phyloP scores from a whole-genome alignment of 441 rosid genomes.

The Populus trichocarpa region DNA sequence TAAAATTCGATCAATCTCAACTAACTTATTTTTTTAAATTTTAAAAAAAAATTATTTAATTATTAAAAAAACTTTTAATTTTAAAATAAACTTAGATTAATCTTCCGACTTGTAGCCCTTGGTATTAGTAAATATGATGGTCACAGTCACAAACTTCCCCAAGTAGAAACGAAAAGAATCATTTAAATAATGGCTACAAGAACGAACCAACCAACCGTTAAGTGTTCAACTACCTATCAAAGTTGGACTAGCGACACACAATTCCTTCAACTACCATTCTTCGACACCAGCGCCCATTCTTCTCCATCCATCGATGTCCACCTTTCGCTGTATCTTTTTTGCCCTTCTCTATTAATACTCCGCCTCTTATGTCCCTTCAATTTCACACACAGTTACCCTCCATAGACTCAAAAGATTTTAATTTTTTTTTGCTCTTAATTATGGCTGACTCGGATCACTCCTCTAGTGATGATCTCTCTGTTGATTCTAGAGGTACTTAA shows the following conservation, averaged over 20 bases:
- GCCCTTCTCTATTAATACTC: conserved; percentile 25
- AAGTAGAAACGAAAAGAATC: too few relatives aligned
- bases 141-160: too few relatives aligned
- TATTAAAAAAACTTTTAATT: too few relatives aligned
- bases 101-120: too few relatives aligned
- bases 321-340: not conserved
- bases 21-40: too few relatives aligned
- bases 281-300: conserved; percentile 21
- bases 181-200: not conserved
- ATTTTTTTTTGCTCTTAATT: not conserved
- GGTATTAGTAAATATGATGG: too few relatives aligned
- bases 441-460: conserved; percentile 47
- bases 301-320: not conserved
- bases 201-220: conserved; percentile 16
- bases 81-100: too few relatives aligned
- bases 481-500: conserved; percentile 42
- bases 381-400: conserved; percentile 1
- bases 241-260: conserved; percentile 27
- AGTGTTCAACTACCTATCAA: conserved; percentile 58
- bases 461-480: conserved; percentile 24
- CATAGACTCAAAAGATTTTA: not conserved
- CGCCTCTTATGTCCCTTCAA: conserved; percentile 8
- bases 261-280: conserved; percentile 49
- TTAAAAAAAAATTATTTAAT: too few relatives aligned
- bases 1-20: too few relatives aligned